Percentiles rank a stretch among this genome's conserved stretches.
Conservation (phyloP, 441 rosid species). For the Pelargonium cotyledonis region DNA sequence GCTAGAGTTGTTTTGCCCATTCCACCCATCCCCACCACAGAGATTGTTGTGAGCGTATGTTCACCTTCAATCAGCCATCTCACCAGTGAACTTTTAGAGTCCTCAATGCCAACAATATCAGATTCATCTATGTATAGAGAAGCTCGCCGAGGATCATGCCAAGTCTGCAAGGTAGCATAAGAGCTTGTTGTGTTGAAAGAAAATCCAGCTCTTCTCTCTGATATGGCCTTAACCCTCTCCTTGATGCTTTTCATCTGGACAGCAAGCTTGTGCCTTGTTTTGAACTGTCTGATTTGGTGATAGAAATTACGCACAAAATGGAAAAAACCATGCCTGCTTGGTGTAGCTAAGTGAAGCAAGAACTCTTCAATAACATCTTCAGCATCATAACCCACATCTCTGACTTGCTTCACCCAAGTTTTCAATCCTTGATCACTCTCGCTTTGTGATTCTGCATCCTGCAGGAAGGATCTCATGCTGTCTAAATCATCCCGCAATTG, state of each 20-base stretch:
- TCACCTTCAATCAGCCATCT: slow-evolving; percentile 1
- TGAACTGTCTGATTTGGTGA: slow-evolving; percentile 7
- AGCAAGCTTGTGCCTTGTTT: slow-evolving; percentile 9
- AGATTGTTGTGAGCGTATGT: neutral
- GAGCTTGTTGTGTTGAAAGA: slow-evolving; percentile 9
- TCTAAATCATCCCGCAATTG: slow-evolving; percentile 10
- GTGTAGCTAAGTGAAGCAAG: neutral
- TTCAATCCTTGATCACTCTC: slow-evolving; percentile 13
- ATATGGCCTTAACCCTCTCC: neutral
- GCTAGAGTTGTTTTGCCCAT: slow-evolving; percentile 1
- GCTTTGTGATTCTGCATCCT: slow-evolving; percentile 10
- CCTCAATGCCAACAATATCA: slow-evolving; percentile 16
- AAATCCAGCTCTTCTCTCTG: slow-evolving; percentile 4
- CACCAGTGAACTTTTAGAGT: slow-evolving; percentile 3
- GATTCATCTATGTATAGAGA: slow-evolving; percentile 9
- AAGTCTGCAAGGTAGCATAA: neutral
- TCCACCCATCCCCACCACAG: slow-evolving; percentile 9
- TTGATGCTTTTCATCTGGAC: slow-evolving; percentile 10
- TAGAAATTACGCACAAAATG: neutral
- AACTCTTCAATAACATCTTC: slow-evolving; percentile 19
- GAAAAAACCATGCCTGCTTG: neutral
- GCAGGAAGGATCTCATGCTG: slow-evolving; percentile 15
- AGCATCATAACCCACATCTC: slow-evolving; percentile 15
- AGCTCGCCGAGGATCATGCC: slow-evolving; percentile 17
- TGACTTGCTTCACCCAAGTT: slow-evolving; percentile 18